phyloP scores from a whole-genome alignment of 2,329 filamentous ascomycete species.

The Claviceps capensis region DNA sequence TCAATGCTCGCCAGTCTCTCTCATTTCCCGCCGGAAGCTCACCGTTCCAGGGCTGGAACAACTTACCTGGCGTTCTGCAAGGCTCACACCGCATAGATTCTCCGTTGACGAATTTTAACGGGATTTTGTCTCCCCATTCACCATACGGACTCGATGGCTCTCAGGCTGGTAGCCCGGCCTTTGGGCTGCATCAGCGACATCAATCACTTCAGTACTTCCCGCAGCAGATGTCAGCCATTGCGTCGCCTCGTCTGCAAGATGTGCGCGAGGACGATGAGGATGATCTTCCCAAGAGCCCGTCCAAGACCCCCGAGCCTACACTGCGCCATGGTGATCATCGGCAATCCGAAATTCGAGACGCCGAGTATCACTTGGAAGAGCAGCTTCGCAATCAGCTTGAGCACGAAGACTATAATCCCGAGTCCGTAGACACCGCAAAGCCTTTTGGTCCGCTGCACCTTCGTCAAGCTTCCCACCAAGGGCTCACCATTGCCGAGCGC shows the following conservation, averaged over 20 bases:
- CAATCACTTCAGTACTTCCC: slow-evolving; percentile 46
- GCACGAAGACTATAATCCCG: slow-evolving; percentile 62
- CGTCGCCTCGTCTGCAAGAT: slow-evolving; percentile 53
- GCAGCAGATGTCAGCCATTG: slow-evolving; percentile 38
- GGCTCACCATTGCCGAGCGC: slow-evolving; percentile 33
- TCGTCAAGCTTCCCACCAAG: slow-evolving; percentile 34
- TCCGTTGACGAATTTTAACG: slow-evolving; percentile 41
- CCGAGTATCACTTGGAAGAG: slow-evolving; percentile 73
- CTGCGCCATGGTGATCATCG: slow-evolving; percentile 51
- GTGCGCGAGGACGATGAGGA: slow-evolving; percentile 64
- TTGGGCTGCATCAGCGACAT: slow-evolving; percentile 40
- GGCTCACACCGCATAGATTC: slow-evolving; percentile 44
- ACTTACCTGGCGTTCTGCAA: slow-evolving; percentile 40
- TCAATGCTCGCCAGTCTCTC: slow-evolving; percentile 59
- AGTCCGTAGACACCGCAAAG: slow-evolving; percentile 18
- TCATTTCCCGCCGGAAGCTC: slow-evolving; percentile 50
- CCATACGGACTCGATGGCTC: slow-evolving; percentile 44
- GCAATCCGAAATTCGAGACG: slow-evolving; percentile 73
- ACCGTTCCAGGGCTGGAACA: slow-evolving; percentile 52
- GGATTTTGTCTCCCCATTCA: slow-evolving; percentile 49
- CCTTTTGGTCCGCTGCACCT: slow-evolving; percentile 21
- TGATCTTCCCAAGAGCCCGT: slow-evolving; percentile 32
- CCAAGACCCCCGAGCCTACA: slow-evolving; percentile 38
- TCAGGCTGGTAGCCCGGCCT: slow-evolving; percentile 25
- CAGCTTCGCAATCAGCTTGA: slow-evolving; percentile 67